Conservation (phyloP, 371 early-diverging fungal species). For the Mortierella sp. region DNA sequence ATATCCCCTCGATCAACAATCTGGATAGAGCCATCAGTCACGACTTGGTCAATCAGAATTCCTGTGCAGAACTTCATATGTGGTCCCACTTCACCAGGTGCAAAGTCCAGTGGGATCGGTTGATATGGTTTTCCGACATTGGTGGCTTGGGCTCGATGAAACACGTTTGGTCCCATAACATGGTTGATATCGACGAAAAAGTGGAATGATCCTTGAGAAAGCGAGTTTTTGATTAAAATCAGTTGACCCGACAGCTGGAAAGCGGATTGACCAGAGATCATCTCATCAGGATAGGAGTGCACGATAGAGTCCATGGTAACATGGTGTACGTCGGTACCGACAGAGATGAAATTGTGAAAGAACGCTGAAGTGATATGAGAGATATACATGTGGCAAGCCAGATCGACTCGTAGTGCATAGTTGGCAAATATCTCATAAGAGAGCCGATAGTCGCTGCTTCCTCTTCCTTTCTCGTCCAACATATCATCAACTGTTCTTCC, state of each 20-base stretch:
- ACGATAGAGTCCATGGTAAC: conserved; percentile 59
- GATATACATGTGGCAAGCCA: conserved; percentile 61
- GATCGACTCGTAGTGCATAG: conserved; percentile 55
- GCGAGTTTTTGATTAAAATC: conserved; percentile 58
- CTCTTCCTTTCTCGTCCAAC: conserved; percentile 56
- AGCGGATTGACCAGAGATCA: conserved; percentile 63
- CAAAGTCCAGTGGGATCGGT: conserved; percentile 41
- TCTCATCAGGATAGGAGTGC: conserved; percentile 53
- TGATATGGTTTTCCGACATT: conserved; percentile 37
- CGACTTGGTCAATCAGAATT: conserved; percentile 42
- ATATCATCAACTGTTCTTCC: conserved; percentile 58
- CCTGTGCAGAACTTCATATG: conserved; percentile 67
- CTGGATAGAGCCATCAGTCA: conserved; percentile 45
- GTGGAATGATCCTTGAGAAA: conserved; percentile 63
- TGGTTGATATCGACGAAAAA: conserved; percentile 61
- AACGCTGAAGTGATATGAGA: conserved; percentile 56
- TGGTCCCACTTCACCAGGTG: conserved; percentile 60
- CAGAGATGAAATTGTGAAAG: conserved; percentile 63
- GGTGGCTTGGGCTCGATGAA: conserved; percentile 43
- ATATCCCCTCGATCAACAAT: conserved; percentile 46
- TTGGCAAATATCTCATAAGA: conserved; percentile 63
- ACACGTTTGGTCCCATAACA: conserved; percentile 64
- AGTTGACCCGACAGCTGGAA: conserved; percentile 66
- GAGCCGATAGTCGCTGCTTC: conserved; percentile 65
- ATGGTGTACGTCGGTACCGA: conserved; percentile 56